Percentiles rank a stretch among this genome's conserved stretches.
Evolutionary conservation across 305 asterid species (phyloP).

Genomic region (Fraxinus baroniana): DNA sequence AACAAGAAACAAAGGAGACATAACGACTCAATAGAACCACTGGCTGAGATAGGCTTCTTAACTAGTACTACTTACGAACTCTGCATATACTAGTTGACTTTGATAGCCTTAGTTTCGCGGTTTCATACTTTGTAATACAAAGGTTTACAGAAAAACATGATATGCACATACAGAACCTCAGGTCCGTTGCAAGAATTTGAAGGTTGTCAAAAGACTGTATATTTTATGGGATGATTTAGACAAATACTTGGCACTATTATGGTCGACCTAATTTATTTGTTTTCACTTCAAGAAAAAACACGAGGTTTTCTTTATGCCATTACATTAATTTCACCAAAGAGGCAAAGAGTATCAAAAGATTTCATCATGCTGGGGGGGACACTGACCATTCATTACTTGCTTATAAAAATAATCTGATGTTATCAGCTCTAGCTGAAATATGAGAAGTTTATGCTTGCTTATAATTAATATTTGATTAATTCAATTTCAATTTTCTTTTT

Average conservation of each 20-base stretch:
- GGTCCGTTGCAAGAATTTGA: background rate
- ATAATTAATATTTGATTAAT: background rate
- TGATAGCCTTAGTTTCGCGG: background rate
- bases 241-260: background rate
- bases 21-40: background rate
- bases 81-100: background rate
- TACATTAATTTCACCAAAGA: background rate
- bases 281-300: background rate
- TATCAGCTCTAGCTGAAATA: background rate
- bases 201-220: background rate
- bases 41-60: background rate
- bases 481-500: background rate
- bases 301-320: background rate
- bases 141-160: background rate
- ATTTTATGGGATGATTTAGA: background rate
- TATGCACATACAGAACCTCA: background rate
- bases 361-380: background rate
- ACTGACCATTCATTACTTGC: too few relatives aligned
- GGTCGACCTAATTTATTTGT: background rate
- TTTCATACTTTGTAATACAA: background rate
- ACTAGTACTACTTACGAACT: background rate
- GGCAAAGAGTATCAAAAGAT: background rate
- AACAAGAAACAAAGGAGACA: background rate
- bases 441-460: background rate
- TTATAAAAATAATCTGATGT: background rate